phyloP scores from a whole-genome alignment of 768 basidiomycete species.

The Serpula lacrymans region DNA sequence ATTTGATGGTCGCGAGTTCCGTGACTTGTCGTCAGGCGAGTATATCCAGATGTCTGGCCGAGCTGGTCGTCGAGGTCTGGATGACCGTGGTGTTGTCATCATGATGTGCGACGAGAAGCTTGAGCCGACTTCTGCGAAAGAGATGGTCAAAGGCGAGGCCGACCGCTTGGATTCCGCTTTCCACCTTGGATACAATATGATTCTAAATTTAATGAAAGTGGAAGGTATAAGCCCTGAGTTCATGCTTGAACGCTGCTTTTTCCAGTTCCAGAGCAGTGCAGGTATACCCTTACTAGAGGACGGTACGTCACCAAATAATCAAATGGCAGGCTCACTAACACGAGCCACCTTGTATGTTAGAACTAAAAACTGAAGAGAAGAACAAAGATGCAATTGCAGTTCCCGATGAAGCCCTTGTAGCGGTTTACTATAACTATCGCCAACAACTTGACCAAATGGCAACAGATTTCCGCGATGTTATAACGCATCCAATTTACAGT shows the following conservation, averaged over 20 bases:
- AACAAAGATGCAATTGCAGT: slow-evolving; percentile 62
- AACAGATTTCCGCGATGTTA: slow-evolving; percentile 84
- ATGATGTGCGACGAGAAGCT: slow-evolving; percentile 99
- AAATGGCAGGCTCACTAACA: slow-evolving; percentile 7
- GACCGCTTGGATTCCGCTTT: slow-evolving; percentile 97
- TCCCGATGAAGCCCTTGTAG: slow-evolving; percentile 77
- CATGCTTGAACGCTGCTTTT: slow-evolving; percentile 97
- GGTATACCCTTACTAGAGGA: slow-evolving; percentile 84
- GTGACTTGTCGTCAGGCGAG: slow-evolving; percentile 91
- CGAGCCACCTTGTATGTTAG: slow-evolving; percentile 44
- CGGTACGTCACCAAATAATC: slow-evolving; percentile 45
- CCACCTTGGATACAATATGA: slow-evolving; percentile 99
- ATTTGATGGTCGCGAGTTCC: slow-evolving; percentile 93
- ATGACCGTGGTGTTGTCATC: slow-evolving; percentile 98
- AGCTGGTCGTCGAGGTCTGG: slow-evolving; percentile 93
- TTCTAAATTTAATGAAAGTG: slow-evolving; percentile 96
- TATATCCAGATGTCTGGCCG: slow-evolving; percentile 99
- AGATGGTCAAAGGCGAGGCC: slow-evolving; percentile 97
- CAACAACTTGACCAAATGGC: slow-evolving; percentile 89
- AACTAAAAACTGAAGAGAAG: slow-evolving; percentile 72
- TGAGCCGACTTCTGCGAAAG: slow-evolving; percentile 87
- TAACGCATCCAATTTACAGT: slow-evolving; percentile 94
- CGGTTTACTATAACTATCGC: slow-evolving; percentile 91
- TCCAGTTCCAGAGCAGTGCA: slow-evolving; percentile 95
- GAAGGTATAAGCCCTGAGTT: slow-evolving; percentile 98